phyloP scores from a whole-genome alignment of 2,329 filamentous ascomycete species.

The Epichloe gansuensis region DNA sequence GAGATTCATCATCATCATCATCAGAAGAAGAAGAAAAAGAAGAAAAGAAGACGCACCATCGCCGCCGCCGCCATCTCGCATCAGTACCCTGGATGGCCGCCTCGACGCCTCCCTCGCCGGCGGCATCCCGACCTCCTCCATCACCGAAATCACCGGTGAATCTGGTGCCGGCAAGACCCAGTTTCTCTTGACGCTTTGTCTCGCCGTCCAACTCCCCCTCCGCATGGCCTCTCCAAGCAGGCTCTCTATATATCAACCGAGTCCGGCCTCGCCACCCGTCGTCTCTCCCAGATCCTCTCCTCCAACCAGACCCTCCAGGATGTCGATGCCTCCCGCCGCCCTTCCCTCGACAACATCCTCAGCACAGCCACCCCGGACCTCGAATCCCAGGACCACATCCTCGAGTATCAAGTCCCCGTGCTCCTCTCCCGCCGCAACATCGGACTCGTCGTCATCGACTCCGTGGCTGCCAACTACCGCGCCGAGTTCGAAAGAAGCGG shows the following conservation, averaged over 20 bases:
- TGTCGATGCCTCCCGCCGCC: conserved; percentile 19
- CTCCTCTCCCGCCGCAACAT: conserved; percentile 64
- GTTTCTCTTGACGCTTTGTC: conserved; percentile 71
- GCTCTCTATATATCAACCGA: conserved; percentile 93
- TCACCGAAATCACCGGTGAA: conserved; percentile 87
- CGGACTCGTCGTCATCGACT: conserved; percentile 78
- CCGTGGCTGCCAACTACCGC: conserved; percentile 88
- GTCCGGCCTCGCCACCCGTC: conserved; percentile 66
- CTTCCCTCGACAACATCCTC: conserved; percentile 65
- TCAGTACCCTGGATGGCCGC: conserved; percentile 68
- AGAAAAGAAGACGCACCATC: neutral
- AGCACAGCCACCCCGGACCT: conserved; percentile 79
- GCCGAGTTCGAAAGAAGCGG: conserved; percentile 65
- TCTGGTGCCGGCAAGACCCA: conserved; percentile 94
- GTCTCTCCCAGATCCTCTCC: conserved; percentile 67
- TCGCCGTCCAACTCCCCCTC: conserved; percentile 69
- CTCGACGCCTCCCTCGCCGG: conserved; percentile 63
- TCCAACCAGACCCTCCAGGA: conserved; percentile 48
- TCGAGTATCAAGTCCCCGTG: conserved; percentile 84
- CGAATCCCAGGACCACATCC: conserved; percentile 89
- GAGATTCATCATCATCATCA: neutral
- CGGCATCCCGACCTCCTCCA: conserved; percentile 66
- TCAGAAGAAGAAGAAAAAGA: no score
- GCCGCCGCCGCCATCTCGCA: conserved; percentile 17
- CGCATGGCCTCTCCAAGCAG: conserved; percentile 57